These are phyloP conservation scores for Vitis rotundifolia DNA, from an alignment of 164 flowering plant genomes.

Conservation along the genomic window DNA sequence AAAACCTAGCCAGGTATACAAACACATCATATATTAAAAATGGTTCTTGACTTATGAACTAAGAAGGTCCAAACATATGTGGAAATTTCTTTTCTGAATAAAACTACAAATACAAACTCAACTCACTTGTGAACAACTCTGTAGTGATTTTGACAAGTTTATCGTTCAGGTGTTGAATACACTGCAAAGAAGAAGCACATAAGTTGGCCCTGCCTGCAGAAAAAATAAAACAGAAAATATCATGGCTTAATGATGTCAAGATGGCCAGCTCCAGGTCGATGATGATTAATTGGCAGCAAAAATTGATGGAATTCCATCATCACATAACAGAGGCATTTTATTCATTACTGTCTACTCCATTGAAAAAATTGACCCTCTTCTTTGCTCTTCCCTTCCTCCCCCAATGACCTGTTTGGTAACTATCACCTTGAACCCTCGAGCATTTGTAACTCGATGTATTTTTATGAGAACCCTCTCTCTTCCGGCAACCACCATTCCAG, in stretches of 20 bases:
- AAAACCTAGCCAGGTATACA: too few relatives aligned
- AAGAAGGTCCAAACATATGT: too few relatives aligned
- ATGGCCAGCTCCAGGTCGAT: background rate
- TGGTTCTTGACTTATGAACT: too few relatives aligned
- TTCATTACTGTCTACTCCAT: constrained; percentile 15
- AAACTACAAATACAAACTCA: background rate
- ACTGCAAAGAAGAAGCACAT: background rate
- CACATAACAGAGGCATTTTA: background rate
- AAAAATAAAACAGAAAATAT: background rate
- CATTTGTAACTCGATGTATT: constrained; percentile 33
- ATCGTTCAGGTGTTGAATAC: background rate
- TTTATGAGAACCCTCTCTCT: constrained; percentile 34
- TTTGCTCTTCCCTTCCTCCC: constrained; percentile 33
- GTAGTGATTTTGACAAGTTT: background rate
- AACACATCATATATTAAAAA: too few relatives aligned
- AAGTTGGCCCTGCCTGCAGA: background rate
- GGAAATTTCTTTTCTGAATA: too few relatives aligned
- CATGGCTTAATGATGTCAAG: background rate
- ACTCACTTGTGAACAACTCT: background rate
- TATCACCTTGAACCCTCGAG: constrained; percentile 38
- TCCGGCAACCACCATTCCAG: constrained; percentile 25
- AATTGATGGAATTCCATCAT: background rate
- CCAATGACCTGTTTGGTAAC: constrained; percentile 19
- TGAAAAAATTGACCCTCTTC: constrained; percentile 31
- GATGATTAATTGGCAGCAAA: background rate